Conservation (phyloP, 177 flowering plant species). For the Vitis hybrid region DNA sequence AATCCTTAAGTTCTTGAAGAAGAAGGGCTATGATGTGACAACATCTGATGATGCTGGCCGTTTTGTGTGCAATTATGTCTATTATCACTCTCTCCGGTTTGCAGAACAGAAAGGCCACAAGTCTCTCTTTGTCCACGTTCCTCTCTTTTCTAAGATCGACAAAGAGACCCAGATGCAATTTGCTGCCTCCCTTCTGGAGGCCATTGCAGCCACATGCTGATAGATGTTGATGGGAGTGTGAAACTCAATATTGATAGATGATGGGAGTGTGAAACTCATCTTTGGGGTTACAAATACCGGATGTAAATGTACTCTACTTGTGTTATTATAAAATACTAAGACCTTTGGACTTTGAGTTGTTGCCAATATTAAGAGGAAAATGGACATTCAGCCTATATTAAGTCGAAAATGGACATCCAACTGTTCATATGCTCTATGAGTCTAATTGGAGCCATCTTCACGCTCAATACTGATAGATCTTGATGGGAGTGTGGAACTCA, state of each 20-base stretch:
- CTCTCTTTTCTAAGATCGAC: slow-evolving; percentile 56
- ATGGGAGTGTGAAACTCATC: not conserved
- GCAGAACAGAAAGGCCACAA: slow-evolving; percentile 64
- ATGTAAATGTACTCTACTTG: not conserved
- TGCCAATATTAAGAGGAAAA: not conserved
- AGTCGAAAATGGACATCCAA: not conserved
- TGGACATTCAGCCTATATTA: not conserved
- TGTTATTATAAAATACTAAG: not conserved
- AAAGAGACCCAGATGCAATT: slow-evolving; percentile 75
- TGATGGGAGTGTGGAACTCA: not conserved
- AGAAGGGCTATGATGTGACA: slow-evolving; percentile 43
- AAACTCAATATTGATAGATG: slow-evolving; percentile 10
- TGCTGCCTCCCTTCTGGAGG: slow-evolving; percentile 47
- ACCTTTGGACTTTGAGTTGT: not conserved
- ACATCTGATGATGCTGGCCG: slow-evolving; percentile 64
- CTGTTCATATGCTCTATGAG: not conserved
- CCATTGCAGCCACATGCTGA: slow-evolving; percentile 44
- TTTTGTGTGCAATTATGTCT: slow-evolving; percentile 73
- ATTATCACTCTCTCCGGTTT: slow-evolving; percentile 66
- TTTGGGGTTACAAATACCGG: not conserved
- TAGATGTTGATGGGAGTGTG: not conserved
- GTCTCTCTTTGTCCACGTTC: slow-evolving; percentile 71
- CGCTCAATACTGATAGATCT: no score
- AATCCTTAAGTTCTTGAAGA: slow-evolving; percentile 38
- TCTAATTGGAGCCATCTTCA: not conserved